A percentile compares a stretch with the other conserved stretches of the same genome.
Evolutionary conservation across 352 stramenopile genomes (phyloP).

Genomic region (Poterioochromonas sp.): DNA sequence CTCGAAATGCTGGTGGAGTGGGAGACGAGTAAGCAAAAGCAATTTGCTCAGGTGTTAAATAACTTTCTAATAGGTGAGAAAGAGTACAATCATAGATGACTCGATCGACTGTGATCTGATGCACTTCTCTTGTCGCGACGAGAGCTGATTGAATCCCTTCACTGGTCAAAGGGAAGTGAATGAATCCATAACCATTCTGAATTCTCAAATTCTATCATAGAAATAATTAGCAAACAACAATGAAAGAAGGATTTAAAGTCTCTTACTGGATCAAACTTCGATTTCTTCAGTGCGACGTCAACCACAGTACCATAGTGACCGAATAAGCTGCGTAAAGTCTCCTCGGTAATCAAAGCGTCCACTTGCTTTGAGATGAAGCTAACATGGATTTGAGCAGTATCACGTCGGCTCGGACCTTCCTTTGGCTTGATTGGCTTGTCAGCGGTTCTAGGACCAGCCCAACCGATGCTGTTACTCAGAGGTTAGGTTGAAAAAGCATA

Average conservation of each 20-base stretch:
- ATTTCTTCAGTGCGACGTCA: slow-evolving; percentile 5
- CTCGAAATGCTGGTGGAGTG: too few relatives aligned
- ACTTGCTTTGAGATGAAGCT: neutral
- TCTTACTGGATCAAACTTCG: neutral
- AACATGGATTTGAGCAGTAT: slow-evolving; percentile 14
- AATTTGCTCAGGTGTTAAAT: too few relatives aligned
- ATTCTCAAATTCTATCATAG: neutral
- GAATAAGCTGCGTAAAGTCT: neutral
- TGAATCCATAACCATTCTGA: neutral
- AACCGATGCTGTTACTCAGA: neutral
- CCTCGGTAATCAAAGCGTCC: neutral
- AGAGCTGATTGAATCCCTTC: neutral
- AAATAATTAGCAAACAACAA: neutral
- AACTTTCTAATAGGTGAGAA: neutral
- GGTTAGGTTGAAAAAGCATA: neutral
- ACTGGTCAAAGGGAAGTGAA: neutral
- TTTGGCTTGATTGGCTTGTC: too few relatives aligned
- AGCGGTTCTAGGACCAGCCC: neutral
- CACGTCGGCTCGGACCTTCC: too few relatives aligned
- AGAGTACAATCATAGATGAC: neutral
- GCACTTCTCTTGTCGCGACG: neutral
- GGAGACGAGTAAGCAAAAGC: too few relatives aligned
- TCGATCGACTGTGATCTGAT: neutral
- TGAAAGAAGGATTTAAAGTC: neutral
- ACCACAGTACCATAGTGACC: neutral